These are phyloP conservation scores for Pythium biforme DNA, from an alignment of 352 stramenopile genomes.

Conservation along the genomic window DNA sequence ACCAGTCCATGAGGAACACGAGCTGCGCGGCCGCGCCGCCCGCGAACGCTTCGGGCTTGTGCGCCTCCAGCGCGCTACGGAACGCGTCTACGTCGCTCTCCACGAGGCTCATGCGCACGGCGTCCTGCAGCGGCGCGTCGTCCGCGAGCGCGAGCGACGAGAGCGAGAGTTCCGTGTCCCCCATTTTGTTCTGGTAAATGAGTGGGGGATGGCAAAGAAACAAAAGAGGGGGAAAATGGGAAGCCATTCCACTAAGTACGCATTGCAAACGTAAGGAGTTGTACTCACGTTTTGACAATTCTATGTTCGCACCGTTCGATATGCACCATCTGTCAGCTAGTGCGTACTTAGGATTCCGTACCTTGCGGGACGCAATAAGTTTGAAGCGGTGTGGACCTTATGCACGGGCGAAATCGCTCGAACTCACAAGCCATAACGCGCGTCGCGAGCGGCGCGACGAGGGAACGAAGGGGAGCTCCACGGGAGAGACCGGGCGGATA, in stretches of 20 bases:
- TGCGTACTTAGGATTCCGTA: not conserved
- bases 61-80: constrained; percentile 30
- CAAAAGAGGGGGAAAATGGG: not conserved
- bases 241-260: constrained; percentile 5
- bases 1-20: constrained; percentile 81
- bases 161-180: constrained; percentile 30
- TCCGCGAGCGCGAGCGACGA: constrained; percentile 41
- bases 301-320: no score
- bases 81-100: constrained; percentile 48
- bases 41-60: constrained; percentile 25
- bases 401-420: no score
- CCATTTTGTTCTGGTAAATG: constrained; percentile 1
- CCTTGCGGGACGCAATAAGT: not conserved
- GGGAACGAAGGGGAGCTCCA: no score
- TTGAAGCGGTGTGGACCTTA: not conserved
- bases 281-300: not conserved
- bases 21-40: constrained; percentile 36
- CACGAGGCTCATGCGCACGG: constrained; percentile 60
- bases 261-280: no score
- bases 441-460: no score
- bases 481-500: no score
- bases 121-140: constrained; percentile 42
- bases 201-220: not conserved
- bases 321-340: no score
- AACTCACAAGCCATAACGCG: no score